Evolutionary conservation across 78 protist genomes (phyloP).

Genomic region (Dictyostelium brefeldianum): DNA sequence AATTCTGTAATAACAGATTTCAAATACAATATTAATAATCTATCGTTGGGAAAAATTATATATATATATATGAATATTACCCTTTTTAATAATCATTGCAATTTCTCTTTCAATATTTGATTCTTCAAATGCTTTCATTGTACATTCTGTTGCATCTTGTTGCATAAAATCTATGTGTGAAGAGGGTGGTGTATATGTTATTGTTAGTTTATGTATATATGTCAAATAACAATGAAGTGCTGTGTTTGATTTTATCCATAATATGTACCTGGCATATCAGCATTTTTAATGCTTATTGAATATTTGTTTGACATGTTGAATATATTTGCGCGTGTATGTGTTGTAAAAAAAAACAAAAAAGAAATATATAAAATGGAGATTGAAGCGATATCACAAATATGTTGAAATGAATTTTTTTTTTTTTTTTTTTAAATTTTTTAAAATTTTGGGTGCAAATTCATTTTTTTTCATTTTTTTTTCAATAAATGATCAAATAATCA

Average conservation of each 20-base stretch:
- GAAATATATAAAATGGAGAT: neutral
- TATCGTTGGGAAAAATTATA: neutral
- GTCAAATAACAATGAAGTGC: neutral
- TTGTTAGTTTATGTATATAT: neutral
- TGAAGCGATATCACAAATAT: neutral
- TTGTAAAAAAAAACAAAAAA: no score
- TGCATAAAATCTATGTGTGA: slow-evolving; percentile 93
- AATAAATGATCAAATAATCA: neutral
- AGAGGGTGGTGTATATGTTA: neutral
- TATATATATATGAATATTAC: neutral
- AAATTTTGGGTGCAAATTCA: neutral
- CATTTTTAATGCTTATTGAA: slow-evolving; percentile 20
- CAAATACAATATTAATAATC: neutral
- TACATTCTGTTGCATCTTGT: slow-evolving; percentile 95
- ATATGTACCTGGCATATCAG: slow-evolving; percentile 80
- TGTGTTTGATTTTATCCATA: neutral
- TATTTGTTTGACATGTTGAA: neutral
- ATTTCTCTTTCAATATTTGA: slow-evolving; percentile 98
- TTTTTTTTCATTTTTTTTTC: neutral
- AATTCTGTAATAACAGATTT: slow-evolving; percentile 84
- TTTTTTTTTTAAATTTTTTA: neutral
- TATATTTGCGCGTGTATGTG: no score
- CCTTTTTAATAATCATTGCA: slow-evolving; percentile 98
- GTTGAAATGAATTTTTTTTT: slow-evolving; percentile 1
- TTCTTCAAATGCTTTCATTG: slow-evolving; percentile 91